These are phyloP conservation scores for Terana coerulea DNA, from an alignment of 768 basidiomycete species.

Conservation along the genomic window DNA sequence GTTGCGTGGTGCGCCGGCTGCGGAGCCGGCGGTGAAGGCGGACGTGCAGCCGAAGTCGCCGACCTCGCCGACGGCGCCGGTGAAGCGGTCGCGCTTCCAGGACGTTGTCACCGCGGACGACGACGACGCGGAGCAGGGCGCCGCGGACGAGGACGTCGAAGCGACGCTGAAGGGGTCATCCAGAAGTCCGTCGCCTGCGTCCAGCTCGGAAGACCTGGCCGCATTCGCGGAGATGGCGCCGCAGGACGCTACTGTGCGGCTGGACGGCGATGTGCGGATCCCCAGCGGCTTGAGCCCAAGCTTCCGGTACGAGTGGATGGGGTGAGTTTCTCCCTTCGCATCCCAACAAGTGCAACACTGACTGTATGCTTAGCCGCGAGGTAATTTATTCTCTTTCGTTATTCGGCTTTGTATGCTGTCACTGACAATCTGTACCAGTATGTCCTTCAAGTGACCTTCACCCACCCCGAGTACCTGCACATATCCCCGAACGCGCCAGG, in stretches of 20 bases:
- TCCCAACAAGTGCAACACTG: neutral
- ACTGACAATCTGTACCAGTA: too few species aligned
- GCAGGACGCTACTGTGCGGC: conserved; percentile 4
- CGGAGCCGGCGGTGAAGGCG: neutral
- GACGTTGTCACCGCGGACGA: conserved; percentile 4
- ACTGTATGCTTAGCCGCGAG: conserved; percentile 1
- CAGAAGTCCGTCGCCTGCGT: neutral
- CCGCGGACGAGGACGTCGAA: neutral
- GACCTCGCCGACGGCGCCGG: neutral
- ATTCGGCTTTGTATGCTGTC: too few species aligned
- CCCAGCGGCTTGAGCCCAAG: neutral
- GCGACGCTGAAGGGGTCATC: neutral
- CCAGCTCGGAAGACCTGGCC: conserved; percentile 1
- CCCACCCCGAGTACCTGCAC: conserved; percentile 11
- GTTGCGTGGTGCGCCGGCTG: neutral
- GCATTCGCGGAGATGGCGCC: conserved; percentile 1
- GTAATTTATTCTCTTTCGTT: neutral
- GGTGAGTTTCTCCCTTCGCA: conserved; percentile 6
- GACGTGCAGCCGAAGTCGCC: neutral
- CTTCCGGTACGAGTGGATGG: conserved; percentile 12
- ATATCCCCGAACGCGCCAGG: conserved; percentile 5
- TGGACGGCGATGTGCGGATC: conserved; percentile 9
- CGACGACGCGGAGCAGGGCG: neutral
- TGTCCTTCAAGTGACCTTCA: conserved; percentile 5
- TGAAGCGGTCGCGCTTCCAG: conserved; percentile 1